Base-by-base conservation (phyloP, 108 stramenopile genomes). In the Aurantiochytrium sp. region DNA sequence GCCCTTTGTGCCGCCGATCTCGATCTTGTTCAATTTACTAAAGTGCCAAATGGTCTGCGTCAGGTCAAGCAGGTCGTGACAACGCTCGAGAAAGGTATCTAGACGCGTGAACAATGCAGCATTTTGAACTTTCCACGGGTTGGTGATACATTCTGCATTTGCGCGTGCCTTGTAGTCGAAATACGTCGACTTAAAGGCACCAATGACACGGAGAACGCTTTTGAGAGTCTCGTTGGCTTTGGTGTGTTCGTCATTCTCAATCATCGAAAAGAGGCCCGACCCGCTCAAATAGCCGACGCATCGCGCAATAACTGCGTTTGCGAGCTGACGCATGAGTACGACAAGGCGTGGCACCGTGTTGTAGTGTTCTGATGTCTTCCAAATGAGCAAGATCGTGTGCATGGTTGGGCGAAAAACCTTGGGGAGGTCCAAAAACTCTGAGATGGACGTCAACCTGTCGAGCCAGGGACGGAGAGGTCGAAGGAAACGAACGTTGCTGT, bases 1-100 rank as follows among this genome's bases (percentile, higher is more conserved):
- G 35, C 92, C 92, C 83, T 93, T 93, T 58, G 91, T 93, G 8
- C 92, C 92, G n/a, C 92, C 92, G 60, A 93, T 59, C 88, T 92
- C 92, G 47, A 93, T 91, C 57, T 91, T 89, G 51, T 90, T 71
- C 25, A 93, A 91, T 51, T 91, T 88, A 6, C 44, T 60, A 88
- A 93, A 93, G 88, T 90, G 90, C 89, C 72, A 45, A 47, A 90
- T 91, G 6, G 92, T 92, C 12, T 73, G 28, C 16, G 72, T 90
- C 5, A 93, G 42, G 58, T 93, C 92, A 23, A 90, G 59, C 25
- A 92, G 58, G 60, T 93, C 92, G 83, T 93, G 91, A 87, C 91
- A 90, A 23, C 92, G 60, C 89, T 93, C 92, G 51, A 91, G 53
- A 88, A 90, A 91, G 21, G 87, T 88, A 47, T 93, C 91, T 12